Base-by-base conservation (phyloP, 2,329 filamentous ascomycete species). In the Colletotrichum cereale region DNA sequence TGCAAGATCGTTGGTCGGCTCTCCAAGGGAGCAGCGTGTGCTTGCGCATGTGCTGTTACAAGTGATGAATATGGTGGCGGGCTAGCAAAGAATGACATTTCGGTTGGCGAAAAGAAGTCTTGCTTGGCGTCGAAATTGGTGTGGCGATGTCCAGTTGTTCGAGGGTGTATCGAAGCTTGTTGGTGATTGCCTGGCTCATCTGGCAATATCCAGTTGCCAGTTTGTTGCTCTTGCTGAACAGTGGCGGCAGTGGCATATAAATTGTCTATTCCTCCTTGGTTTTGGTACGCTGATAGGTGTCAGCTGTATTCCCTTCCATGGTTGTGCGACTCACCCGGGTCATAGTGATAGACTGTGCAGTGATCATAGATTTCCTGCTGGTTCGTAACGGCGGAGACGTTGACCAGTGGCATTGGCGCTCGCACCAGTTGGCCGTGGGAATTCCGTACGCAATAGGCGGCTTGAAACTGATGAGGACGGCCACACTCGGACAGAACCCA, bases 301-400 rank as follows among this genome's bases (percentile, higher is more conserved):
- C 42, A 71, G 68, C 21, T 21, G 10, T 52, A 21, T 26, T 24
- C 29, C 40, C 36, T 14, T 24, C n/a, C 5, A 29, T 38, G 8
- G 24, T 21, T 11, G 21, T 50, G n/a, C 10, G 8, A 55, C 68
- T 71, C 24, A 68, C 68, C 16, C 8, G 68, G 57, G 12, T 66
- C 58, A 48, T 63, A 71, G 18, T 68, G 68, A 48, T 68, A 71
- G 31, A 71, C 68, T 38, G 65, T 71, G 65, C 68, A 71, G 58
- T 71, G 68, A 38, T 71, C 48, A 34, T 57, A 71, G 6, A 71
- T 57, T n/a, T 71, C 68, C n/a, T 68, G 57, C 24, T 71, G 65
- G 24, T 53, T 71, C 6, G 65, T 68, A 4, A 68, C 68, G 6
- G 68, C 68, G 16, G 68, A 71, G 21, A 71, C 16, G 10, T 67